phyloP scores from a whole-genome alignment of 2,329 filamentous ascomycete species.

The Taxawa tesnikishii region DNA sequence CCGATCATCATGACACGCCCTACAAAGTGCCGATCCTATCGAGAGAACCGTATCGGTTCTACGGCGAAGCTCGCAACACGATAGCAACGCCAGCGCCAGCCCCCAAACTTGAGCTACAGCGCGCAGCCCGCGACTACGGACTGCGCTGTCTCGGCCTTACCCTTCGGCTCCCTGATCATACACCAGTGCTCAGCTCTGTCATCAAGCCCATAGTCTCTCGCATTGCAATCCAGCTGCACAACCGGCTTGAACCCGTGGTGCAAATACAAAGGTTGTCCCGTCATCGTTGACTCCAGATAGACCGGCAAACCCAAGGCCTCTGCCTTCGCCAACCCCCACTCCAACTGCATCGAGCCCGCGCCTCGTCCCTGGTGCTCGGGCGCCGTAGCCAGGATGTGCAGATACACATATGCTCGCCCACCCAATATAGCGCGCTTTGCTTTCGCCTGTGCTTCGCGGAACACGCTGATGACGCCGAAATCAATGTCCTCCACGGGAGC shows the following conservation, averaged over 20 bases:
- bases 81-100: too few relatives aligned
- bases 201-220: slow-evolving; percentile 8
- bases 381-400: slow-evolving; percentile 16
- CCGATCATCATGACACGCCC: too few relatives aligned
- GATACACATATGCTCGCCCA: slow-evolving; percentile 8
- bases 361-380: slow-evolving; percentile 24
- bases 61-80: too few relatives aligned
- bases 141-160: too few relatives aligned
- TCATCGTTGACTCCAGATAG: slow-evolving; percentile 22
- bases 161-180: slow-evolving; percentile 10
- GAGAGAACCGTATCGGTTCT: too few relatives aligned
- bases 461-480: slow-evolving; percentile 6
- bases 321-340: slow-evolving; percentile 22
- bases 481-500: slow-evolving; percentile 8
- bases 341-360: slow-evolving; percentile 20
- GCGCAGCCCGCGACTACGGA: too few relatives aligned
- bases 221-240: slow-evolving; percentile 9
- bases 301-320: slow-evolving; percentile 19
- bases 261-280: slow-evolving; percentile 24
- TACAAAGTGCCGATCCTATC: too few relatives aligned
- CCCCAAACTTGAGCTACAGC: too few relatives aligned
- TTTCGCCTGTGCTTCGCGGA: slow-evolving; percentile 4
- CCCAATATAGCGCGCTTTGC: slow-evolving; percentile 6
- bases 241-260: slow-evolving; percentile 17
- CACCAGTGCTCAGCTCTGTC: slow-evolving; percentile 10